Conservation (phyloP, 306 rosid genomes). For the Fagus crenata region DNA sequence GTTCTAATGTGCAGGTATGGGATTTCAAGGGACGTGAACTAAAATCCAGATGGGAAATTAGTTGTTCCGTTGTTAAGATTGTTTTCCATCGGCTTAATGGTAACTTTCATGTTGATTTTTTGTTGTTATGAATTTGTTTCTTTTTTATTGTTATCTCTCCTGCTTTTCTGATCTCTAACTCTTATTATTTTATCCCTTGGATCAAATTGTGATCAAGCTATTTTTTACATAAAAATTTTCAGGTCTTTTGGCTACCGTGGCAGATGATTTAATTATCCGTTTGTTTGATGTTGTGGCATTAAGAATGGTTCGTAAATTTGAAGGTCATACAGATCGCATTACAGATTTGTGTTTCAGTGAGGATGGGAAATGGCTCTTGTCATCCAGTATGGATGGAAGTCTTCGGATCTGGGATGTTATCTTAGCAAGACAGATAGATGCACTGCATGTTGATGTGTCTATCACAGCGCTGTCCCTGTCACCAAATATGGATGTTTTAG, state of each 20-base stretch:
- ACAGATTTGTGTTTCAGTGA: conserved; percentile 96
- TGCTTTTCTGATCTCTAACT: conserved; percentile 5
- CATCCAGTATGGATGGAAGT: conserved; percentile 96
- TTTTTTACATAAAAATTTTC: conserved; percentile 29
- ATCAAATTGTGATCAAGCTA: conserved; percentile 15
- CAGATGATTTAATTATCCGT: conserved; percentile 70
- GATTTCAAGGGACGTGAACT: conserved; percentile 72
- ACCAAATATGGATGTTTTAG: conserved; percentile 89
- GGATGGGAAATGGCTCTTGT: conserved; percentile 95
- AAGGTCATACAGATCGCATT: conserved; percentile 89
- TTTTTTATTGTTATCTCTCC: background rate
- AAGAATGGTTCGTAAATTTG: conserved; percentile 83
- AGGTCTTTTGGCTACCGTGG: conserved; percentile 90
- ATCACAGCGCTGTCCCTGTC: conserved; percentile 82
- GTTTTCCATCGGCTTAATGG: conserved; percentile 84
- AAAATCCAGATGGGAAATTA: conserved; percentile 76
- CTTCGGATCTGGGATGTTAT: conserved; percentile 94
- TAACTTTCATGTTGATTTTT: conserved; percentile 24
- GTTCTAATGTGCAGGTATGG: conserved; percentile 65
- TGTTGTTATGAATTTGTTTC: conserved; percentile 11
- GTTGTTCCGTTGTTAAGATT: conserved; percentile 67
- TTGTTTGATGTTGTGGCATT: conserved; percentile 80
- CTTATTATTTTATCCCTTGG: conserved; percentile 17
- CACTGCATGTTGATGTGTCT: conserved; percentile 71
- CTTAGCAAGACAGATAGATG: conserved; percentile 85